phyloP scores from a whole-genome alignment of 805 yeast species.

The Candida incommunis region DNA sequence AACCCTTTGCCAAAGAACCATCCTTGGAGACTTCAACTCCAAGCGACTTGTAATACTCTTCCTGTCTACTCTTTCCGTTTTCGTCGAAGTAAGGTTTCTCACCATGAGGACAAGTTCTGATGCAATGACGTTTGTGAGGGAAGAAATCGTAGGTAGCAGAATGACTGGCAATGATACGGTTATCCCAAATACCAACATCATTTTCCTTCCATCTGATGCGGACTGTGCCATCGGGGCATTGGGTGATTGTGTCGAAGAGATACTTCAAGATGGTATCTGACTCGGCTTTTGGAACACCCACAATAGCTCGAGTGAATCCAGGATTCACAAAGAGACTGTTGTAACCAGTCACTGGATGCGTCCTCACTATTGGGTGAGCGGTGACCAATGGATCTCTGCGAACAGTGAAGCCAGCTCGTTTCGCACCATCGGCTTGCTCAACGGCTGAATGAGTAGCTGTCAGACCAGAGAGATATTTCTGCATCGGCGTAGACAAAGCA shows the following conservation, averaged over 20 bases:
- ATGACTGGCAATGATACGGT: conserved; percentile 49
- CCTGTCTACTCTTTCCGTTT: conserved; percentile 15
- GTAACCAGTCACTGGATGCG: conserved; percentile 56
- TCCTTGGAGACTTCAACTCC: background rate
- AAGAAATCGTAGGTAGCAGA: conserved; percentile 63
- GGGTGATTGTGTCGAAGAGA: conserved; percentile 37
- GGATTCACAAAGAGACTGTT: conserved; percentile 47
- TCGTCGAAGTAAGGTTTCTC: conserved; percentile 39
- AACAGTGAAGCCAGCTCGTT: conserved; percentile 43
- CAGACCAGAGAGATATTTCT: conserved; percentile 32
- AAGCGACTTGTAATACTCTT: background rate
- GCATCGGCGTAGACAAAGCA: conserved; percentile 33
- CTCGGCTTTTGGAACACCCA: conserved; percentile 57
- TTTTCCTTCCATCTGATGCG: conserved; percentile 60
- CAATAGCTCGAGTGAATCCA: conserved; percentile 47
- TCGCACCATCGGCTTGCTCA: conserved; percentile 47
- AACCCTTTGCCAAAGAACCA: background rate
- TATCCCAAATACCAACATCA: conserved; percentile 68
- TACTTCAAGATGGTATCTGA: conserved; percentile 43
- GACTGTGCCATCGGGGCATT: conserved; percentile 46
- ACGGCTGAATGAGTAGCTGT: conserved; percentile 52
- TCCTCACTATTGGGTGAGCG: conserved; percentile 57
- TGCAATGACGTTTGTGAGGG: conserved; percentile 56
- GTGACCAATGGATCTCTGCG: conserved; percentile 51
- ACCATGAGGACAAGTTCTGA: conserved; percentile 61